phyloP scores from a whole-genome alignment of 1,284 basidiomycete species.

The Phlebopus sp. region DNA sequence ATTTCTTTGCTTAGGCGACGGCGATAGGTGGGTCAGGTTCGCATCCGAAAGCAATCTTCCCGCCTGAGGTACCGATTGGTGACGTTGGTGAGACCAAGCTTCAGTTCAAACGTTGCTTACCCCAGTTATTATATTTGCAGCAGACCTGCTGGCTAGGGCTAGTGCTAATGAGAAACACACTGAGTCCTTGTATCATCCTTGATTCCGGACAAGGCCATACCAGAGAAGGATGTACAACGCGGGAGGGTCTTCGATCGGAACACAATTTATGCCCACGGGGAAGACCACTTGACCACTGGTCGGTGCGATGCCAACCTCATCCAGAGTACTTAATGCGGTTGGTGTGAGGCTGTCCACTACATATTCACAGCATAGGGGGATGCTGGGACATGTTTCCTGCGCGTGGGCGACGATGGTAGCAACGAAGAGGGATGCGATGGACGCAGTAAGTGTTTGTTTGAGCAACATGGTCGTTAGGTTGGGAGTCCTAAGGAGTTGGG shows the following conservation, averaged over 20 bases:
- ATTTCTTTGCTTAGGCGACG: constrained; percentile 46
- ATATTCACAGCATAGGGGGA: constrained; percentile 6
- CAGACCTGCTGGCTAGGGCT: constrained; percentile 3
- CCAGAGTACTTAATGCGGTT: neutral
- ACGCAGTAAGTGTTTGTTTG: neutral
- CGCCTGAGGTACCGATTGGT: constrained; percentile 44
- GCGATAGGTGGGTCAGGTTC: constrained; percentile 48
- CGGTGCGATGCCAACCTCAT: neutral
- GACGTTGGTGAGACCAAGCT: neutral
- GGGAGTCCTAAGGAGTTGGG: too few species aligned
- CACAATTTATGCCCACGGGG: constrained; percentile 1
- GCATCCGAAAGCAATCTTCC: constrained; percentile 15
- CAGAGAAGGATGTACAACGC: constrained; percentile 2
- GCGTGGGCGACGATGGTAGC: neutral
- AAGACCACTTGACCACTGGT: neutral
- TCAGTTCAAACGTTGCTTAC: neutral
- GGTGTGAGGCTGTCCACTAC: neutral
- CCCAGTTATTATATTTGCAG: constrained; percentile 4
- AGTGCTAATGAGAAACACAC: neutral
- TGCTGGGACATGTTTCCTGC: constrained; percentile 2
- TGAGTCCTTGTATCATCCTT: neutral
- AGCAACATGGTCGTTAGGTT: neutral
- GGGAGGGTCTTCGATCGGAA: constrained; percentile 4
- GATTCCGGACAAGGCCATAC: neutral
- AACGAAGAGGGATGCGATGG: neutral